Conservation (phyloP, 139 green algal genomes). For the Yamagishiella unicocca region DNA sequence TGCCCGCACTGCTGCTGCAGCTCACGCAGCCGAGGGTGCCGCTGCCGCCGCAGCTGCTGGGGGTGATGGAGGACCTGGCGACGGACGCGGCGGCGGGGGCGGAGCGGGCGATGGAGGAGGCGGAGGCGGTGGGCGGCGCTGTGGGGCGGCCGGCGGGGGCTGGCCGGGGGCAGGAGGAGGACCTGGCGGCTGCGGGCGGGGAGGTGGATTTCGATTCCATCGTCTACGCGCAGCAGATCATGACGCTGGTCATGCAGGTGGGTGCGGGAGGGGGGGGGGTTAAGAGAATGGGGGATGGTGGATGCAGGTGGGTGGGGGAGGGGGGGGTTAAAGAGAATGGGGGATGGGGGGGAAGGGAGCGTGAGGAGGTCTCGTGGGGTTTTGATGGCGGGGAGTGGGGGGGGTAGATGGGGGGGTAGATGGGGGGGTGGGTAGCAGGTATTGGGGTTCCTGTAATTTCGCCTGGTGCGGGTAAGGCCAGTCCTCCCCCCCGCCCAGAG, state of each 20-base stretch:
- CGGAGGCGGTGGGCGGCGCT: not conserved
- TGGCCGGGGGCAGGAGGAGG: no score
- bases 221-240: conserved; percentile 2
- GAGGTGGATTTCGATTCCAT: not conserved
- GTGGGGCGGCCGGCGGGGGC: not conserved
- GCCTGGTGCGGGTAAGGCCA: not conserved
- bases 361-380: no score
- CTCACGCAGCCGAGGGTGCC: conserved; percentile 10
- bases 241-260: conserved; percentile 19
- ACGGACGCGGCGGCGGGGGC: not conserved
- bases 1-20: conserved; percentile 7
- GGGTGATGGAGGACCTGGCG: conserved; percentile 11
- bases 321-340: not conserved
- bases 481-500: not conserved
- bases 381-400: not conserved
- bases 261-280: not conserved
- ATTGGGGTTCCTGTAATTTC: not conserved
- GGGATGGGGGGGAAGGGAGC: not conserved
- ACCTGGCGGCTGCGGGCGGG: not conserved
- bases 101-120: not conserved
- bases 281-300: not conserved
- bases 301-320: not conserved
- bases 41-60: conserved; percentile 7
- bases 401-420: not conserved
- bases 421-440: not conserved